Percentiles rank a stretch among this genome's conserved stretches.
phyloP scores from a whole-genome alignment of 371 early-diverging fungal species.

The Lichtheimia ornata region DNA sequence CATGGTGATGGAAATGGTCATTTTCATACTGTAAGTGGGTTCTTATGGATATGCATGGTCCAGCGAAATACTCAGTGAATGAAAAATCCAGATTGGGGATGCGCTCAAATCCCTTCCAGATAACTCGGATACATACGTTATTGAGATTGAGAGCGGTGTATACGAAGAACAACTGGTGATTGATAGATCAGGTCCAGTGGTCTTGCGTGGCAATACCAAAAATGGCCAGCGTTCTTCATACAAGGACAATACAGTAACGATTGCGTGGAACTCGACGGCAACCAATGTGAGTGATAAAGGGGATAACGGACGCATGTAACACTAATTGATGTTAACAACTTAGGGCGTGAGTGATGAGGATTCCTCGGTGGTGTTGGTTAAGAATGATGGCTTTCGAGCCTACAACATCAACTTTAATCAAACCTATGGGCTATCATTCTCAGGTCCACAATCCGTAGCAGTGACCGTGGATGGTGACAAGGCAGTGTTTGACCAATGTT shows the following conservation, averaged over 20 bases:
- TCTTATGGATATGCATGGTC: no score
- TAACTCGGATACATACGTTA: constrained; percentile 10
- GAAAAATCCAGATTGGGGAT: constrained; percentile 3
- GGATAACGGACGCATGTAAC: neutral
- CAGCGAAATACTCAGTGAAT: no score
- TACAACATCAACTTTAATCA: constrained; percentile 8
- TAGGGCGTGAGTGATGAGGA: constrained; percentile 8
- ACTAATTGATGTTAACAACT: neutral
- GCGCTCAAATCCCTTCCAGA: constrained; percentile 20
- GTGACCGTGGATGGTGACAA: constrained; percentile 6
- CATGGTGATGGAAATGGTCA: no score
- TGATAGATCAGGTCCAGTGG: constrained; percentile 13
- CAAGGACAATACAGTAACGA: constrained; percentile 17
- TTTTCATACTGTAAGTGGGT: no score
- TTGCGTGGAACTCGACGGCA: constrained; percentile 8
- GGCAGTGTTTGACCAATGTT: constrained; percentile 20
- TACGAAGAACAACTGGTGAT: constrained; percentile 19
- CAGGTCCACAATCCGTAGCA: constrained; percentile 17
- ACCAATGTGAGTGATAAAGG: neutral
- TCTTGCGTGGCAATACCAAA: constrained; percentile 6
- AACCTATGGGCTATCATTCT: constrained; percentile 8
- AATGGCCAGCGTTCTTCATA: constrained; percentile 11
- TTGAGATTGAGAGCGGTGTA: constrained; percentile 18
- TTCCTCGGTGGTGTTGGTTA: constrained; percentile 7
- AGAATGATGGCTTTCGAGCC: constrained; percentile 3